A percentile compares a stretch with the other conserved stretches of the same genome.
Evolutionary conservation across 2,329 filamentous ascomycete species (phyloP).

Genomic region (Ramularia collo-cygni): DNA sequence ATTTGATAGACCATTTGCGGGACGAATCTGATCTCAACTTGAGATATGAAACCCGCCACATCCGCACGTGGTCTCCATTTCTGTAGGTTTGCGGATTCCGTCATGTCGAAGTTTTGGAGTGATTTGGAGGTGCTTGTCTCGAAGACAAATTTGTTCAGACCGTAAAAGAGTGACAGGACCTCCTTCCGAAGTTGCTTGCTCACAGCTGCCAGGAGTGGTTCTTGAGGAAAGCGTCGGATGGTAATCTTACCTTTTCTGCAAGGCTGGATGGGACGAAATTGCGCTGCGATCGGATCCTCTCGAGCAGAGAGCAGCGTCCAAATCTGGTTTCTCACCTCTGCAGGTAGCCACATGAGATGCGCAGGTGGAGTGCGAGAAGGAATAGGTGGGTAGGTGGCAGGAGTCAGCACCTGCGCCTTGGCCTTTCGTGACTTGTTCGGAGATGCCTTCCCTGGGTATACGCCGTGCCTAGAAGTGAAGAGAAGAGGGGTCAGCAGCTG

Average conservation of each 20-base stretch:
- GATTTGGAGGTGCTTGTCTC: slow-evolving; percentile 11
- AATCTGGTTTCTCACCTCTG: slow-evolving; percentile 17
- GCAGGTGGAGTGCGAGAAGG: slow-evolving; percentile 11
- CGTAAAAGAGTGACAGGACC: slow-evolving; percentile 18
- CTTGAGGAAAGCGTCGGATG: slow-evolving; percentile 15
- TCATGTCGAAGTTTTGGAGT: slow-evolving; percentile 12
- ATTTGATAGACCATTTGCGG: slow-evolving; percentile 1
- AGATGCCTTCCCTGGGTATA: not conserved
- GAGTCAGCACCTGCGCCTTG: slow-evolving; percentile 1
- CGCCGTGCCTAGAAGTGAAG: too few relatives aligned
- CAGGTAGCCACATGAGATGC: slow-evolving; percentile 12
- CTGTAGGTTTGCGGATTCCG: slow-evolving; percentile 8
- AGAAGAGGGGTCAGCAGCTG: too few relatives aligned
- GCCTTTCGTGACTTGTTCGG: slow-evolving; percentile 5
- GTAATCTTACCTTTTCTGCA: slow-evolving; percentile 7
- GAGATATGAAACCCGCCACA: slow-evolving; percentile 9
- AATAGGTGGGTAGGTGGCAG: slow-evolving; percentile 1
- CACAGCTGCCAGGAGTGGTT: slow-evolving; percentile 10
- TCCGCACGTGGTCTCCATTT: slow-evolving; percentile 12
- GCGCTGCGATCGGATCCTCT: slow-evolving; percentile 14
- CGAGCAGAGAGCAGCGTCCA: slow-evolving; percentile 13
- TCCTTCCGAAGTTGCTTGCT: slow-evolving; percentile 16
- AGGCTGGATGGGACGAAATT: slow-evolving; percentile 13
- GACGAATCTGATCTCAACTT: slow-evolving; percentile 3
- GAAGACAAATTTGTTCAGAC: slow-evolving; percentile 14